Percentiles rank a stretch among this genome's conserved stretches.
phyloP scores from a whole-genome alignment of 768 basidiomycete genomes.

The Saitozyma podzolica region DNA sequence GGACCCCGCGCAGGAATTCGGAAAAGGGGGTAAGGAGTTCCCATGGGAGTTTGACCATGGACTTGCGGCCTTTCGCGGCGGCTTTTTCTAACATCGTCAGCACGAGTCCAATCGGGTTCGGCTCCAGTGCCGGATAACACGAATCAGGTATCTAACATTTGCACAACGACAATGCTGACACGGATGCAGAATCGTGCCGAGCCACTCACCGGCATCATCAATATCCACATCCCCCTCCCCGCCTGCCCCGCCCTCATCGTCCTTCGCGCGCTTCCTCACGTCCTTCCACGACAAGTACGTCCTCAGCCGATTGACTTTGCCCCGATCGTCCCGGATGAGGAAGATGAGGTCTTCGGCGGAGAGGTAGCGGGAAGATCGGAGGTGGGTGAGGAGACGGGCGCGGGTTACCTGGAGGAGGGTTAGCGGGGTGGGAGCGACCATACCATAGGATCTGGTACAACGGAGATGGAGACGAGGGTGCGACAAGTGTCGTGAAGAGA shows the following conservation, averaged over 20 bases:
- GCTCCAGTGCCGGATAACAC: conserved; percentile 4
- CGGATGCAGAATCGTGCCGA: background rate
- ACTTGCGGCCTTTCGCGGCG: conserved; percentile 74
- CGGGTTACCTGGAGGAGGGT: conserved; percentile 66
- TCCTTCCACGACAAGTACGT: conserved; percentile 98
- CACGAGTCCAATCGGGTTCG: conserved; percentile 39
- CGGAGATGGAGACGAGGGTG: background rate
- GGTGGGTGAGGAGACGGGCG: conserved; percentile 76
- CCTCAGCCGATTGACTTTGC: conserved; percentile 86
- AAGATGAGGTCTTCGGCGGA: conserved; percentile 95
- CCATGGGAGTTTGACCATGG: conserved; percentile 94
- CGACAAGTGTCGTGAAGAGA: background rate
- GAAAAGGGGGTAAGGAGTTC: conserved; percentile 89
- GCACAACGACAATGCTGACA: background rate
- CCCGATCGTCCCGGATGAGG: conserved; percentile 88
- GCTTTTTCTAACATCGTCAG: conserved; percentile 40
- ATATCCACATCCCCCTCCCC: conserved; percentile 73
- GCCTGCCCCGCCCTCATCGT: conserved; percentile 62
- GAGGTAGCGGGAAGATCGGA: conserved; percentile 79
- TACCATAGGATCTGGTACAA: background rate
- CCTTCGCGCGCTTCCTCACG: conserved; percentile 91
- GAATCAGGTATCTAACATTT: too few species aligned
- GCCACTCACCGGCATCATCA: conserved; percentile 61
- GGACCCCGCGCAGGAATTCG: conserved; percentile 64
- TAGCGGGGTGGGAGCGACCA: background rate